phyloP scores from a whole-genome alignment of 305 asterid genomes.

The Nicotiana rustica region DNA sequence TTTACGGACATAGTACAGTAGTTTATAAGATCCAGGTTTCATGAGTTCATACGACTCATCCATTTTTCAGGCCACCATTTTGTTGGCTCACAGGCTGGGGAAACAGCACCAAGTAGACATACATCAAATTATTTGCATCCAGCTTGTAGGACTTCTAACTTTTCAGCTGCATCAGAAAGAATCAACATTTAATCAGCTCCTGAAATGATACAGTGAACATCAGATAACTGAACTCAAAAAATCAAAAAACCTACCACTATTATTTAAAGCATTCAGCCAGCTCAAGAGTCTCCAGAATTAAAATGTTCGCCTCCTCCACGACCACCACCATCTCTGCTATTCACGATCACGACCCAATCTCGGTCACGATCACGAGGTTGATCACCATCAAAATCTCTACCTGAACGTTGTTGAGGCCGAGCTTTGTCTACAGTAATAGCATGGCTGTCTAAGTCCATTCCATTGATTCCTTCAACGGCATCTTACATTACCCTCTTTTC shows the following conservation, averaged over 20 bases:
- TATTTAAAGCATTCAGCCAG: conserved; percentile 30
- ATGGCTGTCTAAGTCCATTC: conserved; percentile 88
- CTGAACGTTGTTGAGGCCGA: conserved; percentile 77
- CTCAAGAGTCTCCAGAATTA: conserved; percentile 56
- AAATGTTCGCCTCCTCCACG: conserved; percentile 75
- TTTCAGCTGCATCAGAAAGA: conserved; percentile 55
- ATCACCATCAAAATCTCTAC: conserved; percentile 65
- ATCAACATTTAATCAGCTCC: conserved; percentile 23
- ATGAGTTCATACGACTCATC: conserved; percentile 47
- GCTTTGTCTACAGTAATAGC: conserved; percentile 92
- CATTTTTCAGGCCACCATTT: no score
- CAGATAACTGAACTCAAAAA: not conserved
- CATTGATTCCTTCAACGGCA: conserved; percentile 90
- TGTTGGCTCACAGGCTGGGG: conserved; percentile 37
- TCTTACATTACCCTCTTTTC: conserved; percentile 86
- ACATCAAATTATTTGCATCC: conserved; percentile 43
- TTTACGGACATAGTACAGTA: conserved; percentile 64
- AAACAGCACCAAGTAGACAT: conserved; percentile 36
- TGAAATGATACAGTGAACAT: not conserved
- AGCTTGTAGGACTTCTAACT: conserved; percentile 43
- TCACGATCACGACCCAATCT: conserved; percentile 58
- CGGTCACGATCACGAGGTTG: conserved; percentile 61
- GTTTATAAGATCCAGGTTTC: conserved; percentile 57
- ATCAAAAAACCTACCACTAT: conserved; percentile 21
- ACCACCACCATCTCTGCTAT: conserved; percentile 71